Evolutionary conservation across 768 basidiomycete species (phyloP).

Genomic region (Crassisporium funariophilum): DNA sequence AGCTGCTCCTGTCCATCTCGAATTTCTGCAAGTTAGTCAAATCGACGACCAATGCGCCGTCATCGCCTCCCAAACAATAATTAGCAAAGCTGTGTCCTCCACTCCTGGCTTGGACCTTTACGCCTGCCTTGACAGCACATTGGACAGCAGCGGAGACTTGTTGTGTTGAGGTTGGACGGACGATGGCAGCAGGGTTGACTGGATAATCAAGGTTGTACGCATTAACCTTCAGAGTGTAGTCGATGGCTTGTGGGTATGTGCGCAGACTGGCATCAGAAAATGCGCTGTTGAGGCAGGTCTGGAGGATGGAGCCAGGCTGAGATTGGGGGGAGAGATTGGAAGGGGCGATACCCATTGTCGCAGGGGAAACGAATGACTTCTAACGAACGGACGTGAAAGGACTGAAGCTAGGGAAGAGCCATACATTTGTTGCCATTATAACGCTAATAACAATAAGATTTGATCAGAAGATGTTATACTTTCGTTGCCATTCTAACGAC

Average conservation of each 20-base stretch:
- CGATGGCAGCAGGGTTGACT: constrained; percentile 3
- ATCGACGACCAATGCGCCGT: constrained; percentile 8
- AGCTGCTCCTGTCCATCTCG: constrained; percentile 9
- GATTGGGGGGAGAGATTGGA: not conserved
- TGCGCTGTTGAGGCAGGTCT: not conserved
- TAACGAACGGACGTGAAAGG: no score
- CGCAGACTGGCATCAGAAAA: not conserved
- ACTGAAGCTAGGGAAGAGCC: no score
- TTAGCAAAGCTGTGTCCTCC: constrained; percentile 11
- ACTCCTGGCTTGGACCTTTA: constrained; percentile 7
- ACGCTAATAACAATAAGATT: no score
- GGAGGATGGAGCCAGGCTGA: not conserved
- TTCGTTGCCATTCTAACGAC: no score
- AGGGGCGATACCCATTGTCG: not conserved
- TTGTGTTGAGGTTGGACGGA: constrained; percentile 5
- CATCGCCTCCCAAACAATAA: constrained; percentile 5
- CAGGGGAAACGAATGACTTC: not conserved
- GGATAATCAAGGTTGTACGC: constrained; percentile 9
- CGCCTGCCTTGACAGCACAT: constrained; percentile 7
- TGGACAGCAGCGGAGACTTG: constrained; percentile 7
- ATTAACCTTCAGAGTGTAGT: constrained; percentile 4
- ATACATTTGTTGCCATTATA: no score
- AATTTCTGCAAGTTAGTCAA: constrained; percentile 10
- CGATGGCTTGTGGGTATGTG: constrained; percentile 5
- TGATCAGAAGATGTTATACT: no score